Evolutionary conservation across 495 filamentous ascomycete species (phyloP).

Genomic region (Hyphodiscus hymeniophilus): DNA sequence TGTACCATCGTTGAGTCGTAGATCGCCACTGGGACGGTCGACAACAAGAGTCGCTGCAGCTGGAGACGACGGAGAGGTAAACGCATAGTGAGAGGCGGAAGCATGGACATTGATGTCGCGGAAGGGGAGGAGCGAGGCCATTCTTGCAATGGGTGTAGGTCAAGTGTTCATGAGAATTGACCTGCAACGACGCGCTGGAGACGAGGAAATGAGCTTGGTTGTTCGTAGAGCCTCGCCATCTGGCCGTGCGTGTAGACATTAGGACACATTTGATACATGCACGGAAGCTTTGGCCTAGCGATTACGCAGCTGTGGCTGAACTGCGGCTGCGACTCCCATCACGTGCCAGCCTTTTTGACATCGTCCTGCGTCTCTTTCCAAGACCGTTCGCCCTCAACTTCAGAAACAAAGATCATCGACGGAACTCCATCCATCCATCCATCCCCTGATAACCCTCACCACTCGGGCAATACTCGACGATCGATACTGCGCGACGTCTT

Average conservation of each 20-base stretch:
- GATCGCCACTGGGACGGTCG: conserved; percentile 86
- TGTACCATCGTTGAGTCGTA: conserved; percentile 72
- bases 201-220: too few relatives aligned
- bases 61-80: conserved; percentile 90
- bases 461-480: neutral
- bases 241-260: too few relatives aligned
- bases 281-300: too few relatives aligned
- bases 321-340: neutral
- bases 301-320: too few relatives aligned
- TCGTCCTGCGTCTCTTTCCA: neutral
- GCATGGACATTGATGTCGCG: conserved; percentile 94
- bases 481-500: neutral
- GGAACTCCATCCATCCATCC: neutral
- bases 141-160: conserved; percentile 25
- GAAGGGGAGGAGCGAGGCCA: conserved; percentile 68
- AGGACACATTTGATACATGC: too few relatives aligned
- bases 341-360: neutral
- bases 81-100: conserved; percentile 86
- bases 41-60: conserved; percentile 79
- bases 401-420: neutral
- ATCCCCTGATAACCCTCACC: neutral
- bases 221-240: neutral
- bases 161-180: neutral
- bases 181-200: too few relatives aligned
- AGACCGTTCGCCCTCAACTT: neutral